These are phyloP conservation scores for Hanseniaspora nectarophila DNA, from an alignment of 805 yeast genomes.

Conservation along the genomic window DNA sequence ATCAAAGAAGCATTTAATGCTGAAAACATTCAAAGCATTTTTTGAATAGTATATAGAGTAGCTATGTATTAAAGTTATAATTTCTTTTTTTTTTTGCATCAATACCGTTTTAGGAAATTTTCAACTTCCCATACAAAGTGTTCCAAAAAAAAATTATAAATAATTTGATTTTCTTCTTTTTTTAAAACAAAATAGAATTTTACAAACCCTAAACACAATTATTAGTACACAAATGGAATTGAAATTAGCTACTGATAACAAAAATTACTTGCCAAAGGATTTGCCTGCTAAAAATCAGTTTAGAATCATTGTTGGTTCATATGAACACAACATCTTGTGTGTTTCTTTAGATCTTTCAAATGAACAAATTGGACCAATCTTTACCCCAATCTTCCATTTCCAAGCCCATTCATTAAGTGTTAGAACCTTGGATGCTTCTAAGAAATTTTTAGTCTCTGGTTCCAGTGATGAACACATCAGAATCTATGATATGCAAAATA, in stretches of 20 bases:
- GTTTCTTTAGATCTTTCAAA: constrained; percentile 54
- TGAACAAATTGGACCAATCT: constrained; percentile 39
- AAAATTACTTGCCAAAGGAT: neutral
- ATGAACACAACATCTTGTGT: constrained; percentile 85
- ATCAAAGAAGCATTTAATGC: constrained; percentile 13
- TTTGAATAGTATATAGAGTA: neutral
- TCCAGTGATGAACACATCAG: constrained; percentile 92
- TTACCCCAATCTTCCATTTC: constrained; percentile 90
- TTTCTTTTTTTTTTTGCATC: neutral
- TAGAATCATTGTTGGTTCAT: constrained; percentile 85
- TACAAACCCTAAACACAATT: neutral
- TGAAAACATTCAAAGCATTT: constrained; percentile 1
- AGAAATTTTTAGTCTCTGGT: constrained; percentile 80
- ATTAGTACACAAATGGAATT: constrained; percentile 1
- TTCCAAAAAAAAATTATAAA: too few relatives aligned
- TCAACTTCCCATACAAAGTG: too few relatives aligned
- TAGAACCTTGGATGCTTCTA: constrained; percentile 69
- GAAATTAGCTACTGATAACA: constrained; percentile 3
- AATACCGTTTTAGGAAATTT: neutral
- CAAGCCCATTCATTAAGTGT: constrained; percentile 88
- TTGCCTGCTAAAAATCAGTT: constrained; percentile 33
- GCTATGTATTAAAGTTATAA: neutral
- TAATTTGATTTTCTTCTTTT: too few relatives aligned
- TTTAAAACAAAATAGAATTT: too few relatives aligned
- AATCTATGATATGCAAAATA: constrained; percentile 82